phyloP scores from a whole-genome alignment of 225 moss, liverwort and hornwort species.

The Rhytidiadelphus loreus region DNA sequence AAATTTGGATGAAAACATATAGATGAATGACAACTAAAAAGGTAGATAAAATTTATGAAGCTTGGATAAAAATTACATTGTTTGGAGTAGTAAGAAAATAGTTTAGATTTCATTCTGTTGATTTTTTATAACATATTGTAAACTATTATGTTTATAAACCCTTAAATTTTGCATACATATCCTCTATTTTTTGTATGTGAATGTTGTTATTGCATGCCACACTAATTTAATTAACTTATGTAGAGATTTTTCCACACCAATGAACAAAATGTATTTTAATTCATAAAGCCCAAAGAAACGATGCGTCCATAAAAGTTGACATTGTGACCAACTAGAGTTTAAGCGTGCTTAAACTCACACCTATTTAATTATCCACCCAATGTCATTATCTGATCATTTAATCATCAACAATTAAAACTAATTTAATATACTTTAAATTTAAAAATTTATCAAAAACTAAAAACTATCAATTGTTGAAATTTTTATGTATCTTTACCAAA shows the following conservation, averaged over 20 bases:
- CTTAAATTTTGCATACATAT: not conserved
- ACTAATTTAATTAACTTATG: not conserved
- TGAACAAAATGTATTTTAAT: not conserved
- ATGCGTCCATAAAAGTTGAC: not conserved
- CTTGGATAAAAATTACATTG: not conserved
- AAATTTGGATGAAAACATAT: not conserved
- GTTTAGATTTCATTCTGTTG: not conserved
- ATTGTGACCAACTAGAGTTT: not conserved
- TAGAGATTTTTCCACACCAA: not conserved
- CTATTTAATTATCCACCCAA: not conserved
- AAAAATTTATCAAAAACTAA: too few relatives aligned
- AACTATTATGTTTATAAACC: not conserved
- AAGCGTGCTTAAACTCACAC: not conserved
- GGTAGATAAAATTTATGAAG: not conserved
- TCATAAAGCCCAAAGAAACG: not conserved
- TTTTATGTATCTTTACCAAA: too few relatives aligned
- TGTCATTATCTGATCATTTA: not conserved
- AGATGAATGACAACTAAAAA: not conserved
- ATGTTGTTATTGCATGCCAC: fast-evolving
- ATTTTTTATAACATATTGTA: not conserved
- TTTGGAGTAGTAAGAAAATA: not conserved
- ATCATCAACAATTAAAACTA: not conserved
- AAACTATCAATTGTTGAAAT: not conserved
- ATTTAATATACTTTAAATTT: too few relatives aligned
- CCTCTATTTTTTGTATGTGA: not conserved